A percentile compares a stretch with the other conserved stretches of the same genome.
These are phyloP conservation scores for Pyrenula massariospora DNA, from an alignment of 495 filamentous ascomycete species.

Conservation along the genomic window DNA sequence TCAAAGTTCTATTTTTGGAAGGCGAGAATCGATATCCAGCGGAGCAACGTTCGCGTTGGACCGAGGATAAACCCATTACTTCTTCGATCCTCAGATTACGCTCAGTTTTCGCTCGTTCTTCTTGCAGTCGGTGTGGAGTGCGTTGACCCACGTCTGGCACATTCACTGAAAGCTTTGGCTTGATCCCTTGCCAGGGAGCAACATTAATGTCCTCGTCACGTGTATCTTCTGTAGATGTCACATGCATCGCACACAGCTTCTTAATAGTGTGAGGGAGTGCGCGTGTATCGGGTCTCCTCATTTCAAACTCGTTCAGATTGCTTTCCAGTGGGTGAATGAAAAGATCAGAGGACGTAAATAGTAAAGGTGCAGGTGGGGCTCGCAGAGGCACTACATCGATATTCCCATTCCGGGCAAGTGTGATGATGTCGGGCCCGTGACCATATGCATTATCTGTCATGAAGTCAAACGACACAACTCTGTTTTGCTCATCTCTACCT, in stretches of 20 bases:
- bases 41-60: slow-evolving; percentile 28
- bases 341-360: not conserved
- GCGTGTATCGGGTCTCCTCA: not conserved
- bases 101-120: not conserved
- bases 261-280: not conserved
- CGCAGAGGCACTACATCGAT: slow-evolving; percentile 47
- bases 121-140: not conserved
- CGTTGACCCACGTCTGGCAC: not conserved
- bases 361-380: not conserved
- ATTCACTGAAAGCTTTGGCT: not conserved
- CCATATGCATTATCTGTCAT: slow-evolving; percentile 48
- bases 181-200: not conserved
- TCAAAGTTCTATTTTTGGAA: slow-evolving; percentile 50
- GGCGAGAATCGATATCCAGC: slow-evolving; percentile 76
- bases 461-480: slow-evolving; percentile 82
- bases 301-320: not conserved
- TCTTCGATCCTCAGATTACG: slow-evolving; percentile 22
- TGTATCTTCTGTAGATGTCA: not conserved
- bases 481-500: slow-evolving; percentile 40
- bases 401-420: slow-evolving; percentile 54
- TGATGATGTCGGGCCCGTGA: slow-evolving; percentile 53
- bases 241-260: not conserved
- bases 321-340: not conserved
- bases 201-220: not conserved
- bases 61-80: slow-evolving; percentile 28